phyloP scores from a whole-genome alignment of 371 early-diverging fungal species.

The Zychaea mexicana region DNA sequence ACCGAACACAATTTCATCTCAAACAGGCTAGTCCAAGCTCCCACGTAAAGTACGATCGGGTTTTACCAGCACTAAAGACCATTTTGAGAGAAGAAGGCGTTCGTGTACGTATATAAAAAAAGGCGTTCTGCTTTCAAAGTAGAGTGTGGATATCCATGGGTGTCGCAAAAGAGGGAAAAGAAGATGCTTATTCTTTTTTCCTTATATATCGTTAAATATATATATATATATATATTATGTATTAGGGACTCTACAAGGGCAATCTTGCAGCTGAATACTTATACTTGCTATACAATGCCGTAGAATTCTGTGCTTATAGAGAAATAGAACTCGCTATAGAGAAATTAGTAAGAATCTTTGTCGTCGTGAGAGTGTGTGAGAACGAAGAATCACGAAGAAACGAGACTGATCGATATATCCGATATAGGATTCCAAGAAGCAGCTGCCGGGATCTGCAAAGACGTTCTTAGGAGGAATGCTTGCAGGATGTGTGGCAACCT shows the following conservation, averaged over 20 bases:
- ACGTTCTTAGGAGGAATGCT: conserved; percentile 73
- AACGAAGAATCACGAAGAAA: too few relatives aligned
- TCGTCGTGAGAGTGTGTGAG: not conserved
- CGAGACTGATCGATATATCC: too few relatives aligned
- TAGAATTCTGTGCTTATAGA: conserved; percentile 83
- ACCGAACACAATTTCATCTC: conserved; percentile 25
- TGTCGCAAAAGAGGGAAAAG: not conserved
- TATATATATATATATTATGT: too few relatives aligned
- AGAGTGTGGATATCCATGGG: too few relatives aligned
- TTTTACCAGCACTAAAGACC: conserved; percentile 55
- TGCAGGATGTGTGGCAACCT: conserved; percentile 64
- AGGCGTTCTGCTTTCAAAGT: too few relatives aligned
- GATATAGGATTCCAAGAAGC: conserved; percentile 15
- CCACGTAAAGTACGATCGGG: conserved; percentile 59
- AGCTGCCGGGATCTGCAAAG: conserved; percentile 41
- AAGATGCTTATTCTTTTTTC: not conserved
- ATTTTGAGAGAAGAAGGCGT: conserved; percentile 79
- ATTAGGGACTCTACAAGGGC: conserved; percentile 92
- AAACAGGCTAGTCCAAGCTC: not conserved
- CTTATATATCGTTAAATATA: too few relatives aligned
- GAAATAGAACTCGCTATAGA: conserved; percentile 39
- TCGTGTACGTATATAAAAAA: conserved; percentile 35
- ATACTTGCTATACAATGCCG: conserved; percentile 87
- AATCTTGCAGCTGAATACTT: conserved; percentile 91
- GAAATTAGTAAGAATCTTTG: conserved; percentile 10